Base-by-base conservation (phyloP, 2,329 filamentous ascomycete genomes). In the Fusarium buxicola region DNA sequence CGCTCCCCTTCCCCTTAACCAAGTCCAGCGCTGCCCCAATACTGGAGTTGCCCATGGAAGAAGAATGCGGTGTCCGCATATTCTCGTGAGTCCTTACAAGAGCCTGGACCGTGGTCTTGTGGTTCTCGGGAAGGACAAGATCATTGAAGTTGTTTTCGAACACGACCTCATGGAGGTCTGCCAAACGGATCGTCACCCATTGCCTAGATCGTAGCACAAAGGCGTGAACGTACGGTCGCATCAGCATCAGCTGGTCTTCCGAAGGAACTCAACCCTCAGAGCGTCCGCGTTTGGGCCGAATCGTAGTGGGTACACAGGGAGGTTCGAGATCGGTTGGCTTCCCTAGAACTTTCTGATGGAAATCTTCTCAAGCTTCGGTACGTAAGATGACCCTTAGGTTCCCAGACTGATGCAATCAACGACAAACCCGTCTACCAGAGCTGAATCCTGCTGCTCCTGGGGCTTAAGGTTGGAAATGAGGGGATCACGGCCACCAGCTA, bases 1-100 rank as follows among this genome's bases (percentile, higher is more conserved):
- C 55, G 18, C n/a, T 49, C 4, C 48, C 49, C 36, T 65, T 65
- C 7, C 58, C 58, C 21, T 57, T 55, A 30, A 65, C 48, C 7
- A 64, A 13, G 11, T 59, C 55, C 6, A 64, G 36, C 10, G 38
- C 25, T n/a, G 36, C 43, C 6, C 58, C 48, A 12, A 59, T 30
- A n/a, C 28, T 35, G 11, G 31, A 32, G 16, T n/a, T 35, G 2
- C 12, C 15, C 9, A 15, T 40, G 5, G 41, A 25, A 7, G 13
- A 12, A 38, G 7, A 6, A 9, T 21, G 35, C 7, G 13, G n/a
- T 7, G 12, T 18, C 16, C 18, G 38, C 1, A 38, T 27, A 5
- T 58, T 60, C n/a, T 63, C 60, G 15, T 66, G 63, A 5, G 53
- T 63, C 32, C 60, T 30, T 13, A 66, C 60, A 7, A 66, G 47